These are phyloP conservation scores for Pythium oligandrum DNA, from an alignment of 352 stramenopile genomes.

Conservation along the genomic window DNA sequence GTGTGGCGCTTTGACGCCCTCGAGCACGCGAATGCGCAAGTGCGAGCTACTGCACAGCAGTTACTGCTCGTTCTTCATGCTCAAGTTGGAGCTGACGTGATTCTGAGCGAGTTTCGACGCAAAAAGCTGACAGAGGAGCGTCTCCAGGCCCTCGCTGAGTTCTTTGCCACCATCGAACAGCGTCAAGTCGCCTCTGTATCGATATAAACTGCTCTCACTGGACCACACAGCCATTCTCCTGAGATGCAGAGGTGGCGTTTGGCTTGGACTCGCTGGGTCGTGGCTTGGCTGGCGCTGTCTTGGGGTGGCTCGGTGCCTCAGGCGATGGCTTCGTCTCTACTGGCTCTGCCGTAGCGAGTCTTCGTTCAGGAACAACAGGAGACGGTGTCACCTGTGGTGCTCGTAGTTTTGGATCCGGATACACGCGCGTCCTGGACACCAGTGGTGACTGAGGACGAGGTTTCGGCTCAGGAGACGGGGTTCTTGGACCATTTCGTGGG, in stretches of 20 bases:
- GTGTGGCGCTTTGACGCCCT: slow-evolving; percentile 23
- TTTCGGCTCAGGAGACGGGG: no score
- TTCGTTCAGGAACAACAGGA: no score
- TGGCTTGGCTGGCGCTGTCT: slow-evolving; percentile 5
- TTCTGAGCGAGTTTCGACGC: slow-evolving; percentile 12
- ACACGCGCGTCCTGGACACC: no score
- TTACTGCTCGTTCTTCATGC: slow-evolving; percentile 27
- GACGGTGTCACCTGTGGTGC: no score
- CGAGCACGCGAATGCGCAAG: slow-evolving; percentile 32
- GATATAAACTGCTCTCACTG: slow-evolving; percentile 5
- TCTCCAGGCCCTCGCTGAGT: slow-evolving; percentile 3
- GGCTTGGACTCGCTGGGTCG: no score
- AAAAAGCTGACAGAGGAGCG: slow-evolving; percentile 5
- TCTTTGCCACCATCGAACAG: slow-evolving; percentile 1
- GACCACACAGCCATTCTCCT: slow-evolving; percentile 5
- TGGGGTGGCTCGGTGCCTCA: not conserved
- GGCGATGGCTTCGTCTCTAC: no score
- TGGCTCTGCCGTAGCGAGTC: no score
- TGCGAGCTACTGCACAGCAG: slow-evolving; percentile 34
- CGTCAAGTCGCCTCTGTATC: not conserved
- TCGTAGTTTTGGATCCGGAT: no score
- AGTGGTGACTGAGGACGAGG: no score
- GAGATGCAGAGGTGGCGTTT: not conserved
- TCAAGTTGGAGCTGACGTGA: slow-evolving; percentile 27
- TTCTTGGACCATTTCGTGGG: slow-evolving; percentile 3